Evolutionary conservation across 352 stramenopile species (phyloP).

Genomic region (Phytophthora pluvialis): DNA sequence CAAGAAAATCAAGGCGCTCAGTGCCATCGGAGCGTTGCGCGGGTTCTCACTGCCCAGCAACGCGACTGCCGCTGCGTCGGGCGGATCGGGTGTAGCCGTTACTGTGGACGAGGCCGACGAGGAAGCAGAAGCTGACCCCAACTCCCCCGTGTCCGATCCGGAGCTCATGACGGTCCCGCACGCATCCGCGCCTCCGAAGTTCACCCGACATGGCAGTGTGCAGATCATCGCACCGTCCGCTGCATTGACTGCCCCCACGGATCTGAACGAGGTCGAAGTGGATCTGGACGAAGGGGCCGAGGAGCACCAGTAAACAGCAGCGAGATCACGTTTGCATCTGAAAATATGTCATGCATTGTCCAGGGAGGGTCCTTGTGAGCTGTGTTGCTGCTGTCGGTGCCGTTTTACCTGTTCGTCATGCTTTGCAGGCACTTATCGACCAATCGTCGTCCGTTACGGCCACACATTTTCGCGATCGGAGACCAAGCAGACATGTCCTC

Average conservation of each 20-base stretch:
- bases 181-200: constrained; percentile 43
- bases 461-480: constrained; percentile 14
- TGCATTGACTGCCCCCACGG: constrained; percentile 26
- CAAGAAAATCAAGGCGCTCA: constrained; percentile 90
- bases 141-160: constrained; percentile 33
- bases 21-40: constrained; percentile 68
- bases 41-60: constrained; percentile 40
- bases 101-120: constrained; percentile 28
- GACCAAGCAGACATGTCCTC: constrained; percentile 24
- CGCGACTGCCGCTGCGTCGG: constrained; percentile 35
- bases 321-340: constrained; percentile 3
- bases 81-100: constrained; percentile 14
- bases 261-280: constrained; percentile 45
- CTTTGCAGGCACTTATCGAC: constrained; percentile 13
- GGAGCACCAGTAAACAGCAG: constrained; percentile 26
- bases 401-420: neutral
- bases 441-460: constrained; percentile 20
- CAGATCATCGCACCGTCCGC: constrained; percentile 55
- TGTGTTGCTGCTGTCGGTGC: neutral
- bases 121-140: neutral
- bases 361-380: neutral
- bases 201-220: constrained; percentile 73
- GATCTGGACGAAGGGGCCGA: constrained; percentile 36
- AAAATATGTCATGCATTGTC: constrained; percentile 23
- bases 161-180: constrained; percentile 43